A percentile compares a stretch with the other conserved stretches of the same genome.
phyloP scores from a whole-genome alignment of 2,329 filamentous ascomycete species.

The Aureobasidium sp. region DNA sequence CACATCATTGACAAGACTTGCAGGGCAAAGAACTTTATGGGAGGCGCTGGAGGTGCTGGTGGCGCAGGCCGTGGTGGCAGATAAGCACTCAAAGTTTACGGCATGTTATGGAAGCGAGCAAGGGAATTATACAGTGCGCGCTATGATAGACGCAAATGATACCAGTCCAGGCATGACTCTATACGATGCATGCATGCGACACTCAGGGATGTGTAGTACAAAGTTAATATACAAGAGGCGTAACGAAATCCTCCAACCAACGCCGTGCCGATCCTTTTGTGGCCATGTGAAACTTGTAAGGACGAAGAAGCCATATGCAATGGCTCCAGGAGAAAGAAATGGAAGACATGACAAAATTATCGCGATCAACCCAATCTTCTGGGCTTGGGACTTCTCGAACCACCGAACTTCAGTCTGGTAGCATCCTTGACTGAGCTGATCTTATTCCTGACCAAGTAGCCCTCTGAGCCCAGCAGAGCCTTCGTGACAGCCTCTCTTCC shows the following conservation, averaged over 20 bases:
- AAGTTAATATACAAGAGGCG: conserved; percentile 6
- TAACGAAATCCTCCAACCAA: conserved; percentile 5
- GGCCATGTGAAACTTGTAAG: background rate
- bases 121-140: background rate
- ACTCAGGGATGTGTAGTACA: conserved; percentile 1
- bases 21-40: conserved; percentile 64
- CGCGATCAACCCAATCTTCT: conserved; percentile 64
- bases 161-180: conserved; percentile 3
- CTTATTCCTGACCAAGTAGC: conserved; percentile 64
- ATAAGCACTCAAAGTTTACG: background rate
- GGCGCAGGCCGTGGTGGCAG: conserved; percentile 29
- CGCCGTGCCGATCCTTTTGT: conserved; percentile 13
- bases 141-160: conserved; percentile 14
- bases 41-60: conserved; percentile 47
- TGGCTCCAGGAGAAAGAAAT: background rate
- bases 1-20: conserved; percentile 19
- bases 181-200: conserved; percentile 1
- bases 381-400: conserved; percentile 74
- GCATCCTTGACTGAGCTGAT: conserved; percentile 76
- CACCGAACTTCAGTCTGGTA: conserved; percentile 92
- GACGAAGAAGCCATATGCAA: background rate
- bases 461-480: conserved; percentile 80
- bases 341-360: background rate
- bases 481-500: conserved; percentile 88
- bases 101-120: conserved; percentile 1